These are phyloP conservation scores for Coniophora puteana DNA, from an alignment of 1,284 basidiomycete species.

Conservation along the genomic window DNA sequence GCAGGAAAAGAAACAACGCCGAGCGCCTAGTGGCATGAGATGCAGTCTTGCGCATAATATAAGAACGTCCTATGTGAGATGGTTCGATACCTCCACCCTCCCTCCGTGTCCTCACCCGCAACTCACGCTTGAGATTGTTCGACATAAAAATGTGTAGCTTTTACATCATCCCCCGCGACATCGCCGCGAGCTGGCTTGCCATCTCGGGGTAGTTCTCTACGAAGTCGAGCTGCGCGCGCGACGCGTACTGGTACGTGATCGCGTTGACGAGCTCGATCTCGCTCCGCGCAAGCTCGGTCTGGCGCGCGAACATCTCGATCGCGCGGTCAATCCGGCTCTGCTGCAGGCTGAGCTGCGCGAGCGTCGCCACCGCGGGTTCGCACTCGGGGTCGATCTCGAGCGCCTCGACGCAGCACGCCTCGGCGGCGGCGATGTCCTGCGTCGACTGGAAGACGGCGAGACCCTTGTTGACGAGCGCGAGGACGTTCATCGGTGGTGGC, in stretches of 20 bases:
- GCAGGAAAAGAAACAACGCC: no score
- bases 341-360: constrained; percentile 92
- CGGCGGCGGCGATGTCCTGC: constrained; percentile 83
- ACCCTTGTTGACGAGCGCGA: constrained; percentile 97
- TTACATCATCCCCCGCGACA: constrained; percentile 41
- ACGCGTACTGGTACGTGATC: constrained; percentile 81
- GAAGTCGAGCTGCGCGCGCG: constrained; percentile 76
- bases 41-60: no score
- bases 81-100: no score
- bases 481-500: constrained; percentile 71
- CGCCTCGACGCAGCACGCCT: constrained; percentile 85
- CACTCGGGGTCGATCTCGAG: constrained; percentile 88
- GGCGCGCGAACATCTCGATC: constrained; percentile 83
- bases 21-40: no score
- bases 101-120: no score
- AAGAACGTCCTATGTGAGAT: no score
- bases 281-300: constrained; percentile 85
- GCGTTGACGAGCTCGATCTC: constrained; percentile 90
- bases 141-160: background rate
- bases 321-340: constrained; percentile 89
- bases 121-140: no score
- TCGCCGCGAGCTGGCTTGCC: constrained; percentile 60
- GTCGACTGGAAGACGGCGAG: constrained; percentile 96
- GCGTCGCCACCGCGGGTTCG: constrained; percentile 94
- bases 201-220: constrained; percentile 78